Evolutionary conservation across 352 stramenopile genomes (phyloP).

Genomic region (Paralagenidium karlingii): DNA sequence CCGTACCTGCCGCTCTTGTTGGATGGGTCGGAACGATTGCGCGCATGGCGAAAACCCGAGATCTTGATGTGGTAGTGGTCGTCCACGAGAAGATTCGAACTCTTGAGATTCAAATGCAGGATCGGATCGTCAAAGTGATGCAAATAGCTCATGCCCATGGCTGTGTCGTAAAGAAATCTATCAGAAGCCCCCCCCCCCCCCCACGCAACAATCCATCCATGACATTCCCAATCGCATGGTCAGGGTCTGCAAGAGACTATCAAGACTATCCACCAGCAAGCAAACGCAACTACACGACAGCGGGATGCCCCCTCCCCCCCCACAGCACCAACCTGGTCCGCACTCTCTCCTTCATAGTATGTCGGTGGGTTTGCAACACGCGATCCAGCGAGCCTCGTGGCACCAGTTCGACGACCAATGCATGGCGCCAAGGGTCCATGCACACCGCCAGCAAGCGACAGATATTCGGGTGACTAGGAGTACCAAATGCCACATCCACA

Average conservation of each 20-base stretch:
- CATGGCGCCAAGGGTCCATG: neutral
- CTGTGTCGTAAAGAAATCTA: constrained; percentile 7
- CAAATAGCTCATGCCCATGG: constrained; percentile 25
- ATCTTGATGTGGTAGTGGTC: constrained; percentile 25
- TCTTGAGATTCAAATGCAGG: constrained; percentile 29
- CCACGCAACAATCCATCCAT: too few relatives aligned
- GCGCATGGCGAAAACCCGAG: constrained; percentile 42
- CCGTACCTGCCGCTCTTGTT: constrained; percentile 79
- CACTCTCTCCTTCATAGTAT: neutral
- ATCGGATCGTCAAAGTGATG: constrained; percentile 33
- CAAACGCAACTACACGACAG: too few relatives aligned
- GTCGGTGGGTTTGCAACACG: neutral
- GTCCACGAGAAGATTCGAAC: constrained; percentile 25
- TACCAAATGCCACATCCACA: too few relatives aligned
- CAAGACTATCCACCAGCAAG: too few relatives aligned
- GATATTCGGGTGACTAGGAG: neutral
- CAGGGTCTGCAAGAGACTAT: too few relatives aligned
- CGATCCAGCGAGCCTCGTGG: neutral
- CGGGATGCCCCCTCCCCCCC: too few relatives aligned
- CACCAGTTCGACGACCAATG: neutral
- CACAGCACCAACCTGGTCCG: too few relatives aligned
- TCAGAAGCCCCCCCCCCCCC: too few relatives aligned
- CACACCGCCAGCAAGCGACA: neutral
- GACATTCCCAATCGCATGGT: too few relatives aligned
- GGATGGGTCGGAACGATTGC: constrained; percentile 67